Base-by-base conservation (phyloP, 2,329 filamentous ascomycete species). In the Sclerotinia trifoliorum region DNA sequence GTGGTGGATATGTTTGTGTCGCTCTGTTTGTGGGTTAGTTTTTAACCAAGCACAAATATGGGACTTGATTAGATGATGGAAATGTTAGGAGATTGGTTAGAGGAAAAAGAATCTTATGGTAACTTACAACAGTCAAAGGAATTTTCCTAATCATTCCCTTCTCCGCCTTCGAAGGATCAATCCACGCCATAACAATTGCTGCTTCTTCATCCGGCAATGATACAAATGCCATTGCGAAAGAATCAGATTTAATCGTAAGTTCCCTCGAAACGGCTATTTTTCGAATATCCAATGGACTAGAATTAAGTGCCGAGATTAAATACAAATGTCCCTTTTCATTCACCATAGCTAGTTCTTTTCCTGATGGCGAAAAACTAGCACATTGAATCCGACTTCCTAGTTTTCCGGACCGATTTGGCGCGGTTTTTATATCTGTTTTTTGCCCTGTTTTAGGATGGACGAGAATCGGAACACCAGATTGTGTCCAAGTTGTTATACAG, bases 401-500 rank as follows among this genome's bases (percentile, higher is more conserved):
- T 63, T 77, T 79, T 54, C 77, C 76, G 51, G 77, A 75, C 21
- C 74, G 70, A 4, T 71, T 72, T 0, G 78, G 72, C 21, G 79
- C 77, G 0, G 76, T 74, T 52, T 74, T 77, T 46, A 81, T 77
- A 8, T 79, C 77, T 13, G 73, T 78, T 67, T 73, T 74, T 61
- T 80, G 76, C 1, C 79, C 79, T 55, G 78, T 78, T 58, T 76
- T 74, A 13, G 79, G 79, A 62, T 81, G 79, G 2, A 80, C 74
- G 3, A 81, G 73, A 6, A 81, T 70, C 0, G 80, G 80, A n/a
- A 74, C 73, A 2, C 80, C 80, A 1, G 79, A 80, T 69, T 81
- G 80, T 1, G 80, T 81, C 80, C 80, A 81, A 0, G 80, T 81
- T 1, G 77, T 79, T 21, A 81, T 73, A 63, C 79, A 80, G 5